Evolutionary conservation across 306 rosid species (phyloP), one percentile per base, ranked within the genome.

Genomic region (Rosa lucieae): DNA sequence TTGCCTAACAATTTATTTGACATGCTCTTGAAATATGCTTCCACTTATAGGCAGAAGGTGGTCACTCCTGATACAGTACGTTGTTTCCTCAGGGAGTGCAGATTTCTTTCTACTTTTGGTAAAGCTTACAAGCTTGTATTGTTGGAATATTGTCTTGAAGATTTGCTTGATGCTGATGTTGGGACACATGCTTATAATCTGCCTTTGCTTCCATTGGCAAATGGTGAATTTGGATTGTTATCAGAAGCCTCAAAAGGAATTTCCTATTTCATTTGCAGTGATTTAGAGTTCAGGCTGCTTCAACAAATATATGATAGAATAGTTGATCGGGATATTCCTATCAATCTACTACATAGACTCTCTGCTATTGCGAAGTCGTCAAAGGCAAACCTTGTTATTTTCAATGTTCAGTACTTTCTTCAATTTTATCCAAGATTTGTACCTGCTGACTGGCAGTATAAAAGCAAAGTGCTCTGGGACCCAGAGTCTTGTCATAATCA

Each of bases 131-230:
- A 79, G 81, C 97, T 94, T 87, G 92, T 91, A 61, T 85, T 92
- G 85, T 84, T 92, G 84, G 97, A 92, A 91, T 94, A 92, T 87
- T 92, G 97, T 81, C 89, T 94, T 65, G 99, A 92, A 85, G 99
- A 92, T 81, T 85, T 94, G 89, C 88, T 94, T 76, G 97, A 94
- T 81, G 90, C 81, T 87, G 97, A 94, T 82, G 97, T 91, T 84
- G 91, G 92, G 82, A 79, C 83, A 72, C 92, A 89, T 85, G 93
- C 90, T 44, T 83, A 78, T 78, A 83, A 88, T 79, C 82, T 94
- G 71, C 94, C 97, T 74, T 85, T 94, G 77, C 89, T 94, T 86
- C 99, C 99, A 61, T 75, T 94, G 88, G 97, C 97, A 73, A 91
- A 91, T 88, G 99, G 99, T 43, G 89, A 79, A 80, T 92, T 89